Base-by-base conservation (phyloP, 2,329 filamentous ascomycete genomes). In the Diaporthe sp. region DNA sequence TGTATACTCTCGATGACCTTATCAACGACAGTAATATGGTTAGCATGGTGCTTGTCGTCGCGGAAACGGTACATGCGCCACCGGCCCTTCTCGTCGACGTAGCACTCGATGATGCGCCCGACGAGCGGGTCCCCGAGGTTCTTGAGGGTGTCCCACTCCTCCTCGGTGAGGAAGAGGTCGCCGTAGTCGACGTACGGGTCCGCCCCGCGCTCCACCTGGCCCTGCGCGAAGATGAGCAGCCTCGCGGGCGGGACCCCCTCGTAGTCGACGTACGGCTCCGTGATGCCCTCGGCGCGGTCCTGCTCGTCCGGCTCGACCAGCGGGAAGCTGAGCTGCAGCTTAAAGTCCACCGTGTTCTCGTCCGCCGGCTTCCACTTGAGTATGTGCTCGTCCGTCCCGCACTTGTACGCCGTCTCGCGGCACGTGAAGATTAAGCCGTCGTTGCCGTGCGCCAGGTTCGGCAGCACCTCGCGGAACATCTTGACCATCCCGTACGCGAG, bases 381-480 rank as follows among this genome's bases (percentile, higher is more conserved):
- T 76, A 98, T 99, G 82, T 98, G 93, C 66, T 91, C 91, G 83
- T 99, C 97, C 17, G 97, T 99, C 78, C 97, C 97, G 77, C 94
- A 93, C 79, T 93, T 92, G 86, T 99, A 99, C 13, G 93, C 89
- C 25, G 94, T 95, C 79, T 92, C 93, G 77, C 94, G 92, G 85
- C 96, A 98, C n/a, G 97, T 98, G 84, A 98, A 99, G 80, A 99
- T 98, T 61, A 99, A 89, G 8, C 97, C 97, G 82, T 99, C 97
- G 82, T 98, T 98, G 76, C 96, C 96, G 81, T 99, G 97, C 78
- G 92, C 93, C 47, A 99, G 89, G 55, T 88, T 92, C 1, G 95
- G 96, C 37, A 98, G 91, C 58, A 97, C 91, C 73, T 96, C 89
- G 78, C 92, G 91, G 86, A 99, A 98, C 93, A 98, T 97, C 90